Percentiles rank a stretch among this genome's conserved stretches.
Conservation (phyloP, 2,329 filamentous ascomycete species). For the Teratosphaeriaceae sp. region DNA sequence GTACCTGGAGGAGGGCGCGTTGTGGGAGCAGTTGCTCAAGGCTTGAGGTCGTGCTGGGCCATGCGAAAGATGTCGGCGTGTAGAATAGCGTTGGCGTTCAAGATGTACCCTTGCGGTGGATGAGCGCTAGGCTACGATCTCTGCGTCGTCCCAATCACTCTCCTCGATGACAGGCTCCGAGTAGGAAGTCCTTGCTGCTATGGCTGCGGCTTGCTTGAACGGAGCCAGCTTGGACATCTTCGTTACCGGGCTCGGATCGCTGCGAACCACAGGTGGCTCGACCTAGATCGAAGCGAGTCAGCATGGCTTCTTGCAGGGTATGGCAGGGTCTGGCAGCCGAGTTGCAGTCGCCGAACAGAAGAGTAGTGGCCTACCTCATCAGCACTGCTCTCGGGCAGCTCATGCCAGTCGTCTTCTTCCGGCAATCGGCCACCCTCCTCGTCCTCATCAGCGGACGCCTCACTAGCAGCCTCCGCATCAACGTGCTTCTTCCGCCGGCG, state of each 20-base stretch:
- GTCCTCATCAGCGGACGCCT: slow-evolving; percentile 12
- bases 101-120: background rate
- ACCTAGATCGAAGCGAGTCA: background rate
- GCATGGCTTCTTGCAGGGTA: no score
- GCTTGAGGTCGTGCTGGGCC: slow-evolving; percentile 2
- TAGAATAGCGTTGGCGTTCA: background rate
- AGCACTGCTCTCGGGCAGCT: slow-evolving; percentile 21
- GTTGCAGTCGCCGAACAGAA: background rate
- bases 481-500: slow-evolving; percentile 13
- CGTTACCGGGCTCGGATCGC: slow-evolving; percentile 16
- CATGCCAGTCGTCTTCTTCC: slow-evolving; percentile 27
- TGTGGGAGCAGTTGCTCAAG: slow-evolving; percentile 52
- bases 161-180: slow-evolving; percentile 43
- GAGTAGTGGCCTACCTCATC: slow-evolving; percentile 18
- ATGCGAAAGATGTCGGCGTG: background rate
- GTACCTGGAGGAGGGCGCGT: slow-evolving; percentile 60
- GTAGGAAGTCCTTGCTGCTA: slow-evolving; percentile 3
- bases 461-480: slow-evolving; percentile 17
- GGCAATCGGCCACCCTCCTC: slow-evolving; percentile 11
- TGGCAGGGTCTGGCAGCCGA: slow-evolving; percentile 11
- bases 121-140: slow-evolving; percentile 31
- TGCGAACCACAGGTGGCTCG: slow-evolving; percentile 3
- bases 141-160: slow-evolving; percentile 48
- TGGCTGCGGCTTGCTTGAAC: background rate
- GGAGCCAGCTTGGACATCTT: background rate